Base-by-base conservation (phyloP, 2,329 filamentous ascomycete genomes). In the Leptographium procerum region DNA sequence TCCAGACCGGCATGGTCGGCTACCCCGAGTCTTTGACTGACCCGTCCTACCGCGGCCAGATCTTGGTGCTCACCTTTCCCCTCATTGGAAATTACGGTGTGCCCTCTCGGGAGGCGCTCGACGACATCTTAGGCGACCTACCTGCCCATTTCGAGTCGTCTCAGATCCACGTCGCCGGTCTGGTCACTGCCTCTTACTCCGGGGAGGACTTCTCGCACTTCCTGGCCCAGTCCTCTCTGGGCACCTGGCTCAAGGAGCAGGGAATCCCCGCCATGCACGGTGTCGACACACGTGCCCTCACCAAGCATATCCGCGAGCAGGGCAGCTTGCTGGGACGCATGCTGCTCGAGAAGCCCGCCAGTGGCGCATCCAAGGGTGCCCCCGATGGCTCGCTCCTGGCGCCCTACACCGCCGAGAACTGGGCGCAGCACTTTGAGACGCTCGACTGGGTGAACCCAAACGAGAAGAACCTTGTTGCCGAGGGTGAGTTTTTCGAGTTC, bases 1-100 rank as follows among this genome's bases (percentile, higher is more conserved):
- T 99, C 78, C 92, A 97, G 81, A 99, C 94, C 60, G 94, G 94
- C 74, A 96, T 97, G 91, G 94, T 97, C 66, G 94, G 94, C 69
- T 99, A 99, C 72, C 91, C 94, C 48, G 94, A 99, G 79, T 95
- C 87, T 53, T 81, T 94, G 66, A 92, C 89, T 61, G 89, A 94
- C 70, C 89, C 89, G 65, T 92, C 89, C 55, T 92, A 94, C 74
- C 86, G 88, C 55, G 89, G 89, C 62, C 92, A 99, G 77, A 96
- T 99, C 66, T 82, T 99, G 66, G 91, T 97, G 73, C 85, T 97
- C 68, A 99, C 92, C 57, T 96, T 96, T 72, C 94, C 92, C 60
- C 80, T 97, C 45, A 88, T 96, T 61, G 92, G 92, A 72, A 99
- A 97, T 79, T 99, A 99, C 76, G 92, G 92, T 71, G 94, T 97